These are phyloP conservation scores for Ajuga chamaepitys DNA, from an alignment of 257 asterid genomes.

Conservation along the genomic window DNA sequence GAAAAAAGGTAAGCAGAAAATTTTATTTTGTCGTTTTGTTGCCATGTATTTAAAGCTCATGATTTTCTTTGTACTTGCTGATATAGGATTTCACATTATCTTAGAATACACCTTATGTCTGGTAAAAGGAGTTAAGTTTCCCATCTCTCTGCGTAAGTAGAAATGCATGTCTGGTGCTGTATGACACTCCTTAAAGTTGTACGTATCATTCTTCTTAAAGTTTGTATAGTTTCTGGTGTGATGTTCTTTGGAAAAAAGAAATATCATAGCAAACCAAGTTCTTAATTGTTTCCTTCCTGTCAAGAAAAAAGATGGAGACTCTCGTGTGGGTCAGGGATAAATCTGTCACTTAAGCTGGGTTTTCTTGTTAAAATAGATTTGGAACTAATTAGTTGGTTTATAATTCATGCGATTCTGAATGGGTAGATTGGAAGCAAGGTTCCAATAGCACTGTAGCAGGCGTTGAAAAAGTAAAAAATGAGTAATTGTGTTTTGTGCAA, in stretches of 20 bases:
- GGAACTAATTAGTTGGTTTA: background rate
- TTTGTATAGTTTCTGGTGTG: background rate
- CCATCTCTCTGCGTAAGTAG: background rate
- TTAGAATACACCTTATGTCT: background rate
- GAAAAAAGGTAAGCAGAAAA: constrained; percentile 45
- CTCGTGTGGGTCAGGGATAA: background rate
- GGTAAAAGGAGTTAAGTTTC: background rate
- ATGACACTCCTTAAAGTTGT: background rate
- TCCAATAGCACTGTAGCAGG: too few relatives aligned
- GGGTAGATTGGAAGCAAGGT: background rate
- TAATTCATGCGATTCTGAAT: background rate
- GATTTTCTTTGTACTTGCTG: background rate
- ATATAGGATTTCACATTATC: background rate
- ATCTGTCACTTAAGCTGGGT: background rate
- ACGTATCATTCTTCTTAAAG: background rate
- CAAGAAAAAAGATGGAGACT: background rate
- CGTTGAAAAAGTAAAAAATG: too few relatives aligned
- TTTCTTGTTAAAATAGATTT: background rate
- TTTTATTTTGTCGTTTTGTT: background rate
- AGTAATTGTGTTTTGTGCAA: too few relatives aligned
- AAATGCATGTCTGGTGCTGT: background rate
- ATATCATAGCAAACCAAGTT: background rate
- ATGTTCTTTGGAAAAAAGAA: background rate
- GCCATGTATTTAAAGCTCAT: background rate
- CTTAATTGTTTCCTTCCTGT: background rate